Evolutionary conservation across 2,329 filamentous ascomycete species (phyloP), one percentile per base, ranked within the genome.

Genomic region (Aspergillus tubingensis): DNA sequence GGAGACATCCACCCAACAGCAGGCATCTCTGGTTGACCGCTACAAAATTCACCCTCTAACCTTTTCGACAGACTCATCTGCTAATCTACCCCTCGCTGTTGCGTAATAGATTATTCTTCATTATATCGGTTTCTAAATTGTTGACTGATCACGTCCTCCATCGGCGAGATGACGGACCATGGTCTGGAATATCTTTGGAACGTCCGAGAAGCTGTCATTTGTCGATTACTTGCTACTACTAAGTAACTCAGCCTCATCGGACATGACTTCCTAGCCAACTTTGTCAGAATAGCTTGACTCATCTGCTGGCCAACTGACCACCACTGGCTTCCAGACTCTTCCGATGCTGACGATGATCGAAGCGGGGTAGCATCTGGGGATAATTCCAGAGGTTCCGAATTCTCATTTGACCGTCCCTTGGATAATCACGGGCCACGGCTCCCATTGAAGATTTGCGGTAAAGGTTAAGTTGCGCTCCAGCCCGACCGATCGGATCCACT

Each of bases 401-500:
- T 30, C 10, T 27, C 10, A 19, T 43, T 27, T 43, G 19, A 36
- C 32, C 32, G 32, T 36, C 8, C 32, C 23, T 6, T 21, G 21
- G 25, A 23, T 25, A 49, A 32, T 30, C n/a, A 50, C 47, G 47
- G 44, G 41, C 41, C 4, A 10, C 41, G 41, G 44, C 36, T 50
- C 23, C 47, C 38, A 54, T 41, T 36, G 53, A 56, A 38, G 55
- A 54, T 47, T 59, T 49, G 32, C 32, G 19, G 58, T 52, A 56
- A 60, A 55, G 53, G 53, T 64, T 62, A 62, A 62, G 54, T 56
- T 65, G 55, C 51, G 63, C 62, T 58, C 52, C 56, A 68, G 62
- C 62, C 63, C 62, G 59, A 62, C 57, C 62, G 65, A 67, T 67
- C 62, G 64, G 64, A 60, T 66, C 64, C 64, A 67, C 65, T 63